Percentiles rank a stretch among this genome's conserved stretches.
Evolutionary conservation across 352 stramenopile species (phyloP).

Genomic region (Pythium aquatile): DNA sequence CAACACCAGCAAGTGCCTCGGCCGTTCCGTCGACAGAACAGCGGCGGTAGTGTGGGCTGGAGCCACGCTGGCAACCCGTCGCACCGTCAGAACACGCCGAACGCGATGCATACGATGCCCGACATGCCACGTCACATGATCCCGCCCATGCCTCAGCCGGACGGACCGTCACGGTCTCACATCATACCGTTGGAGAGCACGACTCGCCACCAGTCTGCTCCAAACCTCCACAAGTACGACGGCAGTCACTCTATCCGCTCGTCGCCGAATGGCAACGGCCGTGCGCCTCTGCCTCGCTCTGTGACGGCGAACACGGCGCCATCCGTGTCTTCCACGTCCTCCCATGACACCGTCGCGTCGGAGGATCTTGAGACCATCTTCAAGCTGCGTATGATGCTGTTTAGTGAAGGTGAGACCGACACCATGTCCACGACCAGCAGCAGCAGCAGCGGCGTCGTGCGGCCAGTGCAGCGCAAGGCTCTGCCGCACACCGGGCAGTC

Average conservation of each 20-base stretch:
- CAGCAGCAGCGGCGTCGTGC: slow-evolving; percentile 10
- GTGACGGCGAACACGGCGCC: not conserved
- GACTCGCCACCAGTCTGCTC: slow-evolving; percentile 9
- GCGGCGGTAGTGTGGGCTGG: slow-evolving; percentile 11
- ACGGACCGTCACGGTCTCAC: slow-evolving; percentile 13
- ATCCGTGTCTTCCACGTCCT: not conserved
- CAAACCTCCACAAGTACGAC: slow-evolving; percentile 10
- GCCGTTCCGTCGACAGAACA: slow-evolving; percentile 14
- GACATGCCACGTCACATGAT: slow-evolving; percentile 24
- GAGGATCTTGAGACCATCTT: slow-evolving; percentile 37
- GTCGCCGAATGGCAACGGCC: not conserved
- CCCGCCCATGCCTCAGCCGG: slow-evolving; percentile 19
- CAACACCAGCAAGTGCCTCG: slow-evolving; percentile 2
- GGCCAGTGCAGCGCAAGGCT: slow-evolving; percentile 12
- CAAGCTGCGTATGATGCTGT: slow-evolving; percentile 34
- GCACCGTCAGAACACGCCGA: not conserved
- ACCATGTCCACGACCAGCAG: slow-evolving; percentile 24
- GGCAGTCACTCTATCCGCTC: not conserved
- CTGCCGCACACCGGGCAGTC: not conserved
- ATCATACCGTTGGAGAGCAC: slow-evolving; percentile 10
- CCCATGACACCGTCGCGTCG: slow-evolving; percentile 7
- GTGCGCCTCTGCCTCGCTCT: not conserved
- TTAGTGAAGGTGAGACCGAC: slow-evolving; percentile 23
- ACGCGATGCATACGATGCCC: slow-evolving; percentile 13
- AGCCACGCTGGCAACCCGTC: slow-evolving; percentile 2